A percentile compares a stretch with the other conserved stretches of the same genome.
These are phyloP conservation scores for Amphichorda felina DNA, from an alignment of 2,329 filamentous ascomycete genomes.

Conservation along the genomic window DNA sequence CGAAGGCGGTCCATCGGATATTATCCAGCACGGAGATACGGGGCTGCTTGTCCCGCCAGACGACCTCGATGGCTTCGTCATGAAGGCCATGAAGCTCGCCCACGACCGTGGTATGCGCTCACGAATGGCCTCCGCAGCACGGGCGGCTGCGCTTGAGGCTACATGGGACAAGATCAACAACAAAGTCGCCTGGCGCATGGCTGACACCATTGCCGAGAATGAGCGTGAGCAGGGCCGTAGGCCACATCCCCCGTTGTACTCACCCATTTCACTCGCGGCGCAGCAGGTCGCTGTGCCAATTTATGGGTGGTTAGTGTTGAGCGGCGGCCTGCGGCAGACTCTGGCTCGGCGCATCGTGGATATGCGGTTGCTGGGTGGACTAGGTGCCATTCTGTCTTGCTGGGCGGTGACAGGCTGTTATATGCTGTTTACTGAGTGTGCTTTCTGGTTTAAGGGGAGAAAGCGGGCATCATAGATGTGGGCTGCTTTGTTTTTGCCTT, in stretches of 20 bases:
- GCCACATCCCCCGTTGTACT: constrained; percentile 10
- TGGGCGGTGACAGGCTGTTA: constrained; percentile 38
- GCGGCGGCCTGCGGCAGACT: constrained; percentile 21
- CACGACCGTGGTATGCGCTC: constrained; percentile 28
- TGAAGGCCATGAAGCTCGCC: constrained; percentile 36
- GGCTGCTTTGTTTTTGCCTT: not conserved
- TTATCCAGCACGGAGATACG: constrained; percentile 44
- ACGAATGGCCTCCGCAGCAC: constrained; percentile 33
- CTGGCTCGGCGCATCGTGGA: constrained; percentile 25
- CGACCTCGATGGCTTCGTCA: constrained; percentile 48
- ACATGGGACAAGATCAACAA: constrained; percentile 66
- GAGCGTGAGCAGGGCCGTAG: constrained; percentile 8
- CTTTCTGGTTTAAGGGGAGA: constrained; percentile 24
- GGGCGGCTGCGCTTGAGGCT: constrained; percentile 46
- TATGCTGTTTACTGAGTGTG: constrained; percentile 33
- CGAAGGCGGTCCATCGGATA: constrained; percentile 58
- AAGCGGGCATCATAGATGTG: constrained; percentile 8
- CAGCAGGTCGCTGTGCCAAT: no score
- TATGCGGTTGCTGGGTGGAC: constrained; percentile 28
- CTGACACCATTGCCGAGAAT: constrained; percentile 36
- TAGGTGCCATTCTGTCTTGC: constrained; percentile 33
- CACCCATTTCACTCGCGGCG: no score
- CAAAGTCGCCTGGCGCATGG: constrained; percentile 53
- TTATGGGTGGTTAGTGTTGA: constrained; percentile 32
- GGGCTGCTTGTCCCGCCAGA: constrained; percentile 49